A percentile compares a stretch with the other conserved stretches of the same genome.
phyloP scores from a whole-genome alignment of 768 basidiomycete genomes.

The Pleurotus ostreatus region DNA sequence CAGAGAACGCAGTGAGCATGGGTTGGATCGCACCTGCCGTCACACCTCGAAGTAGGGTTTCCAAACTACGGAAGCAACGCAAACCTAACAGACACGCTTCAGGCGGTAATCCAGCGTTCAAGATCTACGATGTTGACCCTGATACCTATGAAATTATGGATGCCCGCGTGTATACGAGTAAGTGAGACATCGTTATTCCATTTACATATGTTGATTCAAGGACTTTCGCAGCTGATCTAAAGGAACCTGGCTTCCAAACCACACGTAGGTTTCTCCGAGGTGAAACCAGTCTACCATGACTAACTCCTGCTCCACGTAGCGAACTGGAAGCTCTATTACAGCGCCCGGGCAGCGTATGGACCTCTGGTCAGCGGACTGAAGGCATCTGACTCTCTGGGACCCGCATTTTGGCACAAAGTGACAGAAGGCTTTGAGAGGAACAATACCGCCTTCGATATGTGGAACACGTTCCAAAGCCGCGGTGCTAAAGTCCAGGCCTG shows the following conservation, averaged over 20 bases:
- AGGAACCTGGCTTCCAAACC: constrained; percentile 39
- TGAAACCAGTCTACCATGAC: not conserved
- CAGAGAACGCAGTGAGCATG: constrained; percentile 41
- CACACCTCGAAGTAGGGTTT: constrained; percentile 47
- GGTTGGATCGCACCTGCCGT: constrained; percentile 52
- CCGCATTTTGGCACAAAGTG: constrained; percentile 58
- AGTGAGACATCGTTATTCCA: constrained; percentile 12
- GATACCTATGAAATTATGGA: constrained; percentile 68
- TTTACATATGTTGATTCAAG: not conserved
- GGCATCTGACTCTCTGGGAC: constrained; percentile 28
- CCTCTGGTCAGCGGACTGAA: constrained; percentile 27
- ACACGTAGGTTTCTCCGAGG: constrained; percentile 30
- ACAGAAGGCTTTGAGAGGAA: constrained; percentile 50
- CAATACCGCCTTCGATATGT: constrained; percentile 39
- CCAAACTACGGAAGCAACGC: not conserved
- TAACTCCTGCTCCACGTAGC: constrained; percentile 24
- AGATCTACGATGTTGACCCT: constrained; percentile 61
- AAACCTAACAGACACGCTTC: not conserved
- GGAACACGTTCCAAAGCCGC: constrained; percentile 38
- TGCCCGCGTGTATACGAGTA: constrained; percentile 44
- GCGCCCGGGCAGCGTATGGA: constrained; percentile 49
- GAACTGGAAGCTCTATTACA: constrained; percentile 52
- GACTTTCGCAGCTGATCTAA: constrained; percentile 31
- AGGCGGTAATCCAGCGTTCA: constrained; percentile 56
- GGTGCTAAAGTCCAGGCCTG: constrained; percentile 31